Percentiles rank a stretch among this genome's conserved stretches.
These are phyloP conservation scores for Candolleomyces aberdarensis DNA, from an alignment of 768 basidiomycete genomes.

Conservation along the genomic window DNA sequence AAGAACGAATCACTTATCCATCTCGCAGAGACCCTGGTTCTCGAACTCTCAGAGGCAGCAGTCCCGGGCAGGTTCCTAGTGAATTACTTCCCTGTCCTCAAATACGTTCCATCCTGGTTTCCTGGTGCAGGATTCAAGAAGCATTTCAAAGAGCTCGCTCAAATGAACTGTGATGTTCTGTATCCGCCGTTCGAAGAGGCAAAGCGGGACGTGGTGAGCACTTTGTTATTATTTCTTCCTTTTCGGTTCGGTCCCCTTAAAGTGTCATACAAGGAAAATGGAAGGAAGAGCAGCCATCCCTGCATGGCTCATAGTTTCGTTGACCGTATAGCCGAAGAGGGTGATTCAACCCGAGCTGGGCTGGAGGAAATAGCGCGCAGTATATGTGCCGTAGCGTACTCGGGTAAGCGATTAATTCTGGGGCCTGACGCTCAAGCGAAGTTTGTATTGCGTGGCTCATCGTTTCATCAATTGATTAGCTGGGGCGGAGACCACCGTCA, in stretches of 20 bases:
- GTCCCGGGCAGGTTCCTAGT: slow-evolving; percentile 17
- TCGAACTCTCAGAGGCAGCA: slow-evolving; percentile 19
- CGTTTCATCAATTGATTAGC: too few species aligned
- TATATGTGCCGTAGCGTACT: slow-evolving; percentile 2
- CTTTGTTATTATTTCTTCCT: background rate
- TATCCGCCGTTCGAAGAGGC: slow-evolving; percentile 2
- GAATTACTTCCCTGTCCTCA: slow-evolving; percentile 16
- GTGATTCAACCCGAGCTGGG: background rate
- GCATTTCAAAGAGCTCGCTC: background rate
- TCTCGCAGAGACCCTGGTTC: slow-evolving; percentile 26
- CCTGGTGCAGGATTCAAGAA: slow-evolving; percentile 33
- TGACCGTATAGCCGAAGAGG: background rate
- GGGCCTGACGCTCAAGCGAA: background rate
- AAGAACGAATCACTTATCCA: slow-evolving; percentile 33
- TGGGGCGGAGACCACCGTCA: background rate
- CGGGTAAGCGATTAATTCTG: background rate
- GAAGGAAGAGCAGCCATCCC: background rate
- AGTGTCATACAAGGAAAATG: background rate
- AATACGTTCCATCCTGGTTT: slow-evolving; percentile 33
- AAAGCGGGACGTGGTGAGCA: slow-evolving; percentile 2
- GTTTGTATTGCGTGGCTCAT: too few species aligned
- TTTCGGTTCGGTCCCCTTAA: background rate
- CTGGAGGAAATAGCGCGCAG: slow-evolving; percentile 4
- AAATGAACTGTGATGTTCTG: background rate
- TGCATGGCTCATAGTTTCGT: slow-evolving; percentile 1